A percentile compares a stretch with the other conserved stretches of the same genome.
phyloP scores from a whole-genome alignment of 1,139 yeast species.

The Diutina scorzettiae region DNA sequence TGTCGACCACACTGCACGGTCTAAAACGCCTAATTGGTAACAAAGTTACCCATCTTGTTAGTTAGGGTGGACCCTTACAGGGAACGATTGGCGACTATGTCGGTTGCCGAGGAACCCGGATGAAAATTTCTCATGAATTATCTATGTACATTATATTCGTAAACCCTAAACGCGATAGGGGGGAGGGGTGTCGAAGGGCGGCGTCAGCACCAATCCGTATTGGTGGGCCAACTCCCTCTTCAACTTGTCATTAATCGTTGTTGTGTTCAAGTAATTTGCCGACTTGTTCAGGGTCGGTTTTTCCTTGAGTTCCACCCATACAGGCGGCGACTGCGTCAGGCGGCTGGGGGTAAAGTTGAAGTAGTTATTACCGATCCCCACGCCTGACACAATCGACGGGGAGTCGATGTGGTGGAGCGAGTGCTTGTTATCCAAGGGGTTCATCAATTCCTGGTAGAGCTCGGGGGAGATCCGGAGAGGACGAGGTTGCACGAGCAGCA shows the following conservation, averaged over 20 bases:
- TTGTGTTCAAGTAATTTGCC: not conserved
- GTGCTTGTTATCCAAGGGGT: constrained; percentile 1
- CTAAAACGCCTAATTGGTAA: too few species aligned
- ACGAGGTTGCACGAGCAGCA: not conserved
- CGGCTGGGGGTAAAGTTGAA: constrained; percentile 19
- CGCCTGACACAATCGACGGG: constrained; percentile 16
- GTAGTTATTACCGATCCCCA: constrained; percentile 27
- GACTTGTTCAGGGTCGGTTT: not conserved
- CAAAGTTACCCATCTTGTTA: too few species aligned
- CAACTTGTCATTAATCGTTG: not conserved
- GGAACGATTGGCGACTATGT: too few species aligned
- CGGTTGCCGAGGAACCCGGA: too few species aligned
- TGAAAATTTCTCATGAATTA: too few species aligned
- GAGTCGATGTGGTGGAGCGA: constrained; percentile 1
- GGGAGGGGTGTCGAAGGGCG: constrained; percentile 4
- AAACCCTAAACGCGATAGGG: constrained; percentile 1
- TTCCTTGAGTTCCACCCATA: not conserved
- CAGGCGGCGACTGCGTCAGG: constrained; percentile 6
- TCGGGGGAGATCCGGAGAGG: constrained; percentile 2
- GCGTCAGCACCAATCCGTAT: not conserved
- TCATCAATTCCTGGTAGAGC: constrained; percentile 3
- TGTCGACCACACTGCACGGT: too few species aligned
- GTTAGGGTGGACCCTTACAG: too few species aligned
- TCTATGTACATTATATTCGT: too few species aligned
- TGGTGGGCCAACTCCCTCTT: not conserved